Conservation (phyloP, 169 alveolate species). For the Condylostoma magnum region DNA sequence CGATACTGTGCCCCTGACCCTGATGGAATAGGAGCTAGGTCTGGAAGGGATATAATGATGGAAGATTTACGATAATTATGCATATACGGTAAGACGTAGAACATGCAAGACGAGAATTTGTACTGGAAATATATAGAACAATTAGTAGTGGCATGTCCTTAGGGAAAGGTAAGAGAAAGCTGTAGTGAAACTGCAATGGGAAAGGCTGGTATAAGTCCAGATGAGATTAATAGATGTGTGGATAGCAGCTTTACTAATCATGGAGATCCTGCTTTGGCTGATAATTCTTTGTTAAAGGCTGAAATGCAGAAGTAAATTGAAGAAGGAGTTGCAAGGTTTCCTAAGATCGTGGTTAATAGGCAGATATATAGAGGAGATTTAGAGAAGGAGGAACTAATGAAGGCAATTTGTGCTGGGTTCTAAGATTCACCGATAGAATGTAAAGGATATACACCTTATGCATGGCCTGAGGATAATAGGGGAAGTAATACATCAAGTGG, state of each 20-base stretch:
- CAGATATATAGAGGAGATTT: conserved; percentile 33
- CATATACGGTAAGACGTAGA: background rate
- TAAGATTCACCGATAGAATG: conserved; percentile 4
- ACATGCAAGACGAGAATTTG: background rate
- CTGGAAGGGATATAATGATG: conserved; percentile 30
- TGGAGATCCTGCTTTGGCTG: conserved; percentile 32
- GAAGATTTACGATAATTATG: conserved; percentile 33
- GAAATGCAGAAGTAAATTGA: conserved; percentile 9
- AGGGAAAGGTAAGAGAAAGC: conserved; percentile 7
- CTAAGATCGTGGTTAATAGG: conserved; percentile 41
- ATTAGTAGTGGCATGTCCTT: background rate
- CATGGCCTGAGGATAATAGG: background rate
- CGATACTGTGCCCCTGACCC: conserved; percentile 52
- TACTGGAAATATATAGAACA: background rate
- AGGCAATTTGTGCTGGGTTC: conserved; percentile 36
- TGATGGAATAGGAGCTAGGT: conserved; percentile 36
- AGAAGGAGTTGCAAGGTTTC: conserved; percentile 38
- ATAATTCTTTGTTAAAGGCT: conserved; percentile 18
- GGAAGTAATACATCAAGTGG: background rate
- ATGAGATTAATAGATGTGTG: conserved; percentile 30
- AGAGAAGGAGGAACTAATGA: conserved; percentile 31
- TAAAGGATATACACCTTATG: background rate
- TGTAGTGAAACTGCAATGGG: conserved; percentile 33
- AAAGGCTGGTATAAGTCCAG: conserved; percentile 8
- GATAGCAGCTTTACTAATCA: conserved; percentile 32